Evolutionary conservation across 2,329 filamentous ascomycete species (phyloP), one percentile per base, ranked within the genome.

Genomic region (Trichoderma sp.): DNA sequence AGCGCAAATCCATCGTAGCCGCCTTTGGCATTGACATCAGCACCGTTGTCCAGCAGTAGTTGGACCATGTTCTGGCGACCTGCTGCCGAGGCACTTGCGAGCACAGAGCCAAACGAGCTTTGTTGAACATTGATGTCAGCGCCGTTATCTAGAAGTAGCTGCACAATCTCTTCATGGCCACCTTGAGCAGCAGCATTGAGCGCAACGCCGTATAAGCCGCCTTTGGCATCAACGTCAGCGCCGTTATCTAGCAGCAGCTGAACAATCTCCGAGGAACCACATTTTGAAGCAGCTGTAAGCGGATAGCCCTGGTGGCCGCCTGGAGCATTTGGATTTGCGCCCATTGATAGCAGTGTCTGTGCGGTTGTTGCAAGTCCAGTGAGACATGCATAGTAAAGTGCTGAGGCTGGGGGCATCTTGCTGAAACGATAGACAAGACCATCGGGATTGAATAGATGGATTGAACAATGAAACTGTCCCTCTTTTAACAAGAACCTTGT

Each of bases 21-120:
- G 33, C 3, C 29, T 21, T 49, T 11, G 8, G 47, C 47, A 6
- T 49, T 49, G 5, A 49, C n/a, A 49, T 55, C n/a, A 19, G 68
- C 68, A 8, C 68, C 68, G 16, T 58, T 68, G 10, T 70, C 63
- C 29, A 70, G 29, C 14, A 70, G 35, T 4, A 70, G 40, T 43
- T 56, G 29, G 5, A 31, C 27, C 14, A 55, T 58, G 35, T 49
- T 49, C n/a, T 24, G n/a, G 19, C 21, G 19, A 21, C 47, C 47
- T 5, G n/a, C 47, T 24, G 47, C 47, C 4, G 47, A 49, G 10
- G 47, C 47, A 21, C n/a, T 24, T 21, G 19, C n/a, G 8, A 49
- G 47, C 19, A 24, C 47, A 49, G 19, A 21, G 8, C 47, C 47
- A 13, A 21, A 49, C 8, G n/a, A 49, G 21, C n/a, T 13, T 21